phyloP scores from a whole-genome alignment of 2,329 filamentous ascomycete genomes.

The Cytospora paraplurivora region DNA sequence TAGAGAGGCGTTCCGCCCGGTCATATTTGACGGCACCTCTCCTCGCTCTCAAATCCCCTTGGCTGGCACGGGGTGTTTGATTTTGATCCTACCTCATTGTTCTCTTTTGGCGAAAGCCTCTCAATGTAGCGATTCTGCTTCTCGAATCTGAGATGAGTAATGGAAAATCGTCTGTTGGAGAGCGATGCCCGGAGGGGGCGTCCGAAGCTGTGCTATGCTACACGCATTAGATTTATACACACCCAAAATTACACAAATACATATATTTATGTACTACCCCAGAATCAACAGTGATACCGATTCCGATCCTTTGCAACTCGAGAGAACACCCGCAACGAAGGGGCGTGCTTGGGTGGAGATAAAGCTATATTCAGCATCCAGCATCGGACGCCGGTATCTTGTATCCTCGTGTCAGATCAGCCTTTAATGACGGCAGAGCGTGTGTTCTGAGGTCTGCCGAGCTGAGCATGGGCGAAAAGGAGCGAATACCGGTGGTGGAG shows the following conservation, averaged over 20 bases:
- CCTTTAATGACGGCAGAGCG: background rate
- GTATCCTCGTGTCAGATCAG: too few relatives aligned
- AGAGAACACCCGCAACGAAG: too few relatives aligned
- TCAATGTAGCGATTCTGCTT: background rate
- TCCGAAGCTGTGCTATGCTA: background rate
- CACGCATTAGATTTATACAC: background rate
- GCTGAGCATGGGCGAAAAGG: background rate
- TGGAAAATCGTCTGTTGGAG: background rate
- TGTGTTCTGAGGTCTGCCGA: background rate
- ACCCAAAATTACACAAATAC: too few relatives aligned
- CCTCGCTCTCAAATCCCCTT: background rate
- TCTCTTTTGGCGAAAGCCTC: background rate
- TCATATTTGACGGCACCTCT: background rate
- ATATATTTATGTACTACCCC: too few relatives aligned
- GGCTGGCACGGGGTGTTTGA: background rate
- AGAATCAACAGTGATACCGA: too few relatives aligned
- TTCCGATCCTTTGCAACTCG: too few relatives aligned
- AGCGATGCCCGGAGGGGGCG: background rate
- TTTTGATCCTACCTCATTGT: background rate
- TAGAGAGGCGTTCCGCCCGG: slow-evolving; percentile 7
- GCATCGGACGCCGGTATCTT: too few relatives aligned
- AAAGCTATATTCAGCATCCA: too few relatives aligned
- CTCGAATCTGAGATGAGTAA: background rate
- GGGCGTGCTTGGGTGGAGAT: too few relatives aligned
- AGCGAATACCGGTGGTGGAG: background rate